These are phyloP conservation scores for Naganishia liquefaciens DNA, from an alignment of 1,284 basidiomycete species.

Conservation along the genomic window DNA sequence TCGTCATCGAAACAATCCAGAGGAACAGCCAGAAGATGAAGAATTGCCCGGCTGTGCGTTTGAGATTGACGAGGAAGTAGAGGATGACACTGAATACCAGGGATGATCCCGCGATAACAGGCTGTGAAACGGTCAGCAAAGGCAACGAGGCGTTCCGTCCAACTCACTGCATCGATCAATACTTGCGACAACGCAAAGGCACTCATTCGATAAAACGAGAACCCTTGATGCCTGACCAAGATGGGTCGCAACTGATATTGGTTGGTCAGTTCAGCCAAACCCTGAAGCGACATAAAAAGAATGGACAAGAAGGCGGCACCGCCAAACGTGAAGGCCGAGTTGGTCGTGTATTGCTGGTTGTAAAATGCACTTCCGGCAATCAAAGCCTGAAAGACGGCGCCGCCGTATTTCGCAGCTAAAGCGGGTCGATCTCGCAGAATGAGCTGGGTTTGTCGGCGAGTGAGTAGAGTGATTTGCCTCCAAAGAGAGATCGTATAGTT, in stretches of 20 bases:
- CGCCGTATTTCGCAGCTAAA: slow-evolving; percentile 30
- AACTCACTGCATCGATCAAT: slow-evolving; percentile 59
- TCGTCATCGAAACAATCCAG: slow-evolving; percentile 64
- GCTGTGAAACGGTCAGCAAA: slow-evolving; percentile 49
- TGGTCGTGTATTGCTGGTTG: slow-evolving; percentile 62
- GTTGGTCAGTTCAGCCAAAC: slow-evolving; percentile 65
- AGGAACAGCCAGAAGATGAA: slow-evolving; percentile 66
- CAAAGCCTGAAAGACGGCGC: slow-evolving; percentile 59
- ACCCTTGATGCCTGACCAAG: slow-evolving; percentile 51
- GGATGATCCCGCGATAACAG: slow-evolving; percentile 62
- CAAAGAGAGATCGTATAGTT: slow-evolving; percentile 77
- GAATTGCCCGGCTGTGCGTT: slow-evolving; percentile 59
- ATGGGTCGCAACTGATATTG: slow-evolving; percentile 69
- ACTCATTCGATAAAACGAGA: slow-evolving; percentile 16
- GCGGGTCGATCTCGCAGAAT: slow-evolving; percentile 29
- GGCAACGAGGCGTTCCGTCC: background rate
- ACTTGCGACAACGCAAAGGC: slow-evolving; percentile 61
- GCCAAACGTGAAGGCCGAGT: slow-evolving; percentile 71
- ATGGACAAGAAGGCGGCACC: slow-evolving; percentile 55
- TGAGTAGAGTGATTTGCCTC: slow-evolving; percentile 60
- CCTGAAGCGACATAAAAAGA: slow-evolving; percentile 53
- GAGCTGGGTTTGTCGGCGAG: slow-evolving; percentile 27
- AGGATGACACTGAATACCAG: slow-evolving; percentile 61
- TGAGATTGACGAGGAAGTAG: slow-evolving; percentile 66
- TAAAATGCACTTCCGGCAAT: slow-evolving; percentile 75